Conservation (phyloP, 176 grass and related monocot species). For the Triticum dicoccoides region DNA sequence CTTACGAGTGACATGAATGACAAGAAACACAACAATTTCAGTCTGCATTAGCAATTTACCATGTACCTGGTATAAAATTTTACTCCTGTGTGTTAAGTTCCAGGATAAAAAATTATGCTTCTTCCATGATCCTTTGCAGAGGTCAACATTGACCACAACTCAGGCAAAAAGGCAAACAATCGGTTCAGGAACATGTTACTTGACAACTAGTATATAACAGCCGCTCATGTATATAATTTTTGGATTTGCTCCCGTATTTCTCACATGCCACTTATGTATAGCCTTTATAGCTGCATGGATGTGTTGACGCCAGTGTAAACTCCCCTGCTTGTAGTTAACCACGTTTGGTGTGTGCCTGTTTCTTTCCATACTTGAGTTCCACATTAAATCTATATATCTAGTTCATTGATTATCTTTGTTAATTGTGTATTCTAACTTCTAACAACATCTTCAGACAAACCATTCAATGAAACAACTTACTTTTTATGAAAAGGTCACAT, state of each 20-base stretch:
- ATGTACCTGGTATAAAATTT: not conserved
- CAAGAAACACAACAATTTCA: constrained; percentile 10
- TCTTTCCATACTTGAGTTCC: not conserved
- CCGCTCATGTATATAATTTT: not conserved
- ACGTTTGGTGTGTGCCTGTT: not conserved
- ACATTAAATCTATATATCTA: not conserved
- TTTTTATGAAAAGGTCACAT: constrained; percentile 4
- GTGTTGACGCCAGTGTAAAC: not conserved
- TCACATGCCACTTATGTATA: not conserved
- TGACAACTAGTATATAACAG: not conserved
- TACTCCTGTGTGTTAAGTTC: not conserved
- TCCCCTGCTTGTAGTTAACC: not conserved
- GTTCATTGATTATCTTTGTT: not conserved
- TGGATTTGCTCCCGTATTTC: not conserved
- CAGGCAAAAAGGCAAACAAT: not conserved
- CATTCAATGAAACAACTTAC: not conserved
- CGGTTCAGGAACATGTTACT: not conserved
- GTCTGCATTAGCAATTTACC: not conserved
- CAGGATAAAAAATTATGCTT: constrained; percentile 10
- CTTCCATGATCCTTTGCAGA: constrained; percentile 1
- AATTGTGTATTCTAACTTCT: not conserved
- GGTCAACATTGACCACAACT: not conserved
- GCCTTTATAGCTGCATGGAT: not conserved
- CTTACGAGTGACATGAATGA: not conserved
- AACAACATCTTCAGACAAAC: not conserved